phyloP scores from a whole-genome alignment of 352 stramenopile species.

The Phytopythium mirpurense region DNA sequence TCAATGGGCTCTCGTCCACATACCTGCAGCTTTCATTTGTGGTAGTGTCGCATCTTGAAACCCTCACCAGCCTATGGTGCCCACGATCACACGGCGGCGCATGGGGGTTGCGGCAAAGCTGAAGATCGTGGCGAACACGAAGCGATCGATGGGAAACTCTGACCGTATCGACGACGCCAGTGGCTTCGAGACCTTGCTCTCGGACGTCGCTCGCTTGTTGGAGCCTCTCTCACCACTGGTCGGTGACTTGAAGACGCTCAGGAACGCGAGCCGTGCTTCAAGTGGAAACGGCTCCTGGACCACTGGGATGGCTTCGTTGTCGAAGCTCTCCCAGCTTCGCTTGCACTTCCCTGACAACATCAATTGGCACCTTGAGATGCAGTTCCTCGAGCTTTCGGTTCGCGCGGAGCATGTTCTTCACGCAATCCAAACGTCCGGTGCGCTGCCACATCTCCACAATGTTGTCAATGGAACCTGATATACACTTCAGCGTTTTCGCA shows the following conservation, averaged over 20 bases:
- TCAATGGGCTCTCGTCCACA: no score
- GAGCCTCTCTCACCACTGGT: not conserved
- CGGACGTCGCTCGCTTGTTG: not conserved
- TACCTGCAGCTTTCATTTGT: no score
- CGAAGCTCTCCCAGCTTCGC: not conserved
- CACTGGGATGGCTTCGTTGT: not conserved
- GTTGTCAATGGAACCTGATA: not conserved
- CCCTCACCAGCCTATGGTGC: no score
- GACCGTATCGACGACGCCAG: not conserved
- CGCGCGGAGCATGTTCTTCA: not conserved
- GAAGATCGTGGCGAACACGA: not conserved
- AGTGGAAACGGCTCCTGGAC: not conserved
- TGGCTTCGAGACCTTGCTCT: not conserved
- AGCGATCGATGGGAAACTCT: not conserved
- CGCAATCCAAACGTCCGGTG: not conserved
- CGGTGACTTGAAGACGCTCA: constrained; percentile 4
- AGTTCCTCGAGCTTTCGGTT: not conserved
- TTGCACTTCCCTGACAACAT: not conserved
- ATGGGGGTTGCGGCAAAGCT: not conserved
- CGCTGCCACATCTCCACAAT: not conserved
- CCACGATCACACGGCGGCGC: no score
- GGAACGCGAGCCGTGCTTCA: not conserved
- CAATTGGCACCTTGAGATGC: not conserved
- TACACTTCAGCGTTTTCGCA: not conserved
- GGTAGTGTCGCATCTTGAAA: no score